Conservation (phyloP, 2,329 filamentous ascomycete genomes). For the Exophiala lecanii-corni region DNA sequence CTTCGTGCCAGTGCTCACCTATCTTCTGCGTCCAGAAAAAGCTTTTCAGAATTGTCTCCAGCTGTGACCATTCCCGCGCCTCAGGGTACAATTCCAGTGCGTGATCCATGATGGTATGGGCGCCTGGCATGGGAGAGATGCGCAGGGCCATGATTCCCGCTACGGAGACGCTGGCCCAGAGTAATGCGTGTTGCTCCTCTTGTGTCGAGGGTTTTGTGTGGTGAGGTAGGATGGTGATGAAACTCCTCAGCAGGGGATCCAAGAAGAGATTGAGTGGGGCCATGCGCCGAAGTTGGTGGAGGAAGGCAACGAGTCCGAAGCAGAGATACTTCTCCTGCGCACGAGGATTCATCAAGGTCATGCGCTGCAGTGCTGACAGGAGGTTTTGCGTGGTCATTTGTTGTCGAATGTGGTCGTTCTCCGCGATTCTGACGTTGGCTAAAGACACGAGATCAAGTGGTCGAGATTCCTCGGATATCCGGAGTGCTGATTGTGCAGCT, state of each 20-base stretch:
- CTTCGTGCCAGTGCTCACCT: constrained; percentile 15
- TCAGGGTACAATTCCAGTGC: constrained; percentile 15
- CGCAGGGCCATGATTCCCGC: constrained; percentile 20
- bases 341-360: constrained; percentile 15
- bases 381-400: constrained; percentile 16
- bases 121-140: constrained; percentile 15
- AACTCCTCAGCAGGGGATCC: constrained; percentile 22
- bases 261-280: constrained; percentile 22
- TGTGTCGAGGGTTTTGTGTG: constrained; percentile 10
- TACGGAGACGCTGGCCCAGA: constrained; percentile 20
- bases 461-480: background rate
- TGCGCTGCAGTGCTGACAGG: constrained; percentile 22
- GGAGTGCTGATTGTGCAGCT: constrained; percentile 4
- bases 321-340: constrained; percentile 18
- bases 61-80: constrained; percentile 12
- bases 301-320: constrained; percentile 19
- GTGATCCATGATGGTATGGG: constrained; percentile 19
- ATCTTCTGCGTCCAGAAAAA: constrained; percentile 22
- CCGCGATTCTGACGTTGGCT: background rate
- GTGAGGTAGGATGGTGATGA: constrained; percentile 16
- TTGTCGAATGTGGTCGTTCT: constrained; percentile 10
- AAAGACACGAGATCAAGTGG: background rate
- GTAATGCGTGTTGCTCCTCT: constrained; percentile 15
- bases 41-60: constrained; percentile 16
- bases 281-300: constrained; percentile 19